Evolutionary conservation across 805 yeast species (phyloP), one percentile per base, ranked within the genome.

Genomic region (Scheffersomyces amazonensis): DNA sequence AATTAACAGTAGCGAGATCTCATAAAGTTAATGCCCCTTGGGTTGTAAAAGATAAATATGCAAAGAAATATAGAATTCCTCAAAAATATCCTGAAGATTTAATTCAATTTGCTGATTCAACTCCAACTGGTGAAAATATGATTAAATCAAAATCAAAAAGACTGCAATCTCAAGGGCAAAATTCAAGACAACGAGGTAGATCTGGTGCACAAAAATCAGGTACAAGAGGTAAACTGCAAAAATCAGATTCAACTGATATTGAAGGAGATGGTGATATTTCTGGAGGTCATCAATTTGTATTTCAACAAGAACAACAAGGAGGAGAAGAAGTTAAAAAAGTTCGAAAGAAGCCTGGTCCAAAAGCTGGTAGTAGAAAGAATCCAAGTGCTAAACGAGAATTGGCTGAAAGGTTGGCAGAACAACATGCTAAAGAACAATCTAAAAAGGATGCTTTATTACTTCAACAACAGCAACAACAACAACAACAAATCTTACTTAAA

Each of bases 1-100:
- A 90, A 61, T 73, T 86, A 56, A 75, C 87, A 32, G 74, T 87
- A 56, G 72, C 84, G 6, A 78, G 96, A 39, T 86, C 90, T 1
- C 75, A 83, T 38, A 87, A 85, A 71, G 71, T 82, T 31, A 97
- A 98, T 3, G 91, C 97, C 2, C 98, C 98, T 2, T 93, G 98
- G 98, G 80, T 91, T 16, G 93, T 93, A 12, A 85, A 83, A 54
- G 80, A 78, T 18, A 81, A 82, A 47, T 87, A 78, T 58, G 93
- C 93, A 0, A 71, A 69, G 39, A 73, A 74, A 49, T 87, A 81
- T 56, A 65, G 86, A 47, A 84, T 87, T 15, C 75, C 83, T 9
- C 66, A 71, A 13, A 81, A 72, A 28, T 75, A 72, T 47, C 87
- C 87, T 1, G 69, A 73, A 5, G 75, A 79, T 39, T 60, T 81